Conservation (phyloP, 768 basidiomycete species). For the Leccinum arenicola region DNA sequence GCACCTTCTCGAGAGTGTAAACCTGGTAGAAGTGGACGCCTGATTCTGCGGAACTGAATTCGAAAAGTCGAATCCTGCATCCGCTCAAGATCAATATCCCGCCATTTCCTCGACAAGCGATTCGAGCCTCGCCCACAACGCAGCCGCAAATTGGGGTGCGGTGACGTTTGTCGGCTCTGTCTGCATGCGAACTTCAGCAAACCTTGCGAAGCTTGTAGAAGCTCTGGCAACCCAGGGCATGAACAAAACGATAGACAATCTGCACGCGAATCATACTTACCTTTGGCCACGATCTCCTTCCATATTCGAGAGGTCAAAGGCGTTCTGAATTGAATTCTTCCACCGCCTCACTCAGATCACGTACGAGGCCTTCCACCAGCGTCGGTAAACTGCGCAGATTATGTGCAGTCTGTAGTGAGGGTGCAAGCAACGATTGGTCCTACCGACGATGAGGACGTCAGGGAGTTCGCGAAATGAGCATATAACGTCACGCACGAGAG, state of each 20-base stretch:
- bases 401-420: slow-evolving; percentile 93
- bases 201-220: slow-evolving; percentile 29
- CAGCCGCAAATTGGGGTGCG: slow-evolving; percentile 80
- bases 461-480: background rate
- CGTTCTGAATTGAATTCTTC: slow-evolving; percentile 71
- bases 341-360: slow-evolving; percentile 79
- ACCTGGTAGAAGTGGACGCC: slow-evolving; percentile 47
- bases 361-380: slow-evolving; percentile 74
- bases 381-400: slow-evolving; percentile 84
- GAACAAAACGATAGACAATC: background rate
- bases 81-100: slow-evolving; percentile 70
- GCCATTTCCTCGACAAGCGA: slow-evolving; percentile 79
- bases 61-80: slow-evolving; percentile 43
- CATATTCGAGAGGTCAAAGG: slow-evolving; percentile 91
- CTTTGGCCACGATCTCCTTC: slow-evolving; percentile 79
- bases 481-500: slow-evolving; percentile 52
- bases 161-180: slow-evolving; percentile 90
- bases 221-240: slow-evolving; percentile 11
- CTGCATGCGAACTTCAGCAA: slow-evolving; percentile 76
- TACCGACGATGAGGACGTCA: slow-evolving; percentile 28
- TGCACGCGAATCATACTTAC: slow-evolving; percentile 32
- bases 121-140: slow-evolving; percentile 57
- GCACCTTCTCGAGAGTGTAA: slow-evolving; percentile 91
- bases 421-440: slow-evolving; percentile 90
- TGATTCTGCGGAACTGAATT: background rate